These are phyloP conservation scores for Pseudocercospora cruenta DNA, from an alignment of 2,329 filamentous ascomycete species.

Conservation along the genomic window DNA sequence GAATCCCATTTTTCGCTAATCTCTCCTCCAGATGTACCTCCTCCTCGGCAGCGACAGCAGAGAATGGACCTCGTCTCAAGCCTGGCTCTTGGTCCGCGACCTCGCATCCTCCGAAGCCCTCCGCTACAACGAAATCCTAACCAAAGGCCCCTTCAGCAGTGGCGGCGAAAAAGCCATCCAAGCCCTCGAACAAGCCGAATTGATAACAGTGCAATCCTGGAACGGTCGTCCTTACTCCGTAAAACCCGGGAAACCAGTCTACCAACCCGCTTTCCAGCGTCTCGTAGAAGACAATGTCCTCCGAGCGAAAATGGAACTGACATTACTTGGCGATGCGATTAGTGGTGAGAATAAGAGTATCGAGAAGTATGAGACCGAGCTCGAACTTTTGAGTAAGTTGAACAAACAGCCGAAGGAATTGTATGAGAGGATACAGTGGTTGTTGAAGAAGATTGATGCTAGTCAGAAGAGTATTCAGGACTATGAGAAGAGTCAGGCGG, in stretches of 20 bases:
- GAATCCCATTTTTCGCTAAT: neutral
- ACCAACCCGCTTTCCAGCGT: slow-evolving; percentile 77
- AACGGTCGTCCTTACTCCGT: slow-evolving; percentile 79
- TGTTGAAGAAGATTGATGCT: slow-evolving; percentile 72
- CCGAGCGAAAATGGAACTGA: slow-evolving; percentile 68
- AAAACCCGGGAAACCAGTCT: slow-evolving; percentile 81
- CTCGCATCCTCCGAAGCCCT: slow-evolving; percentile 71
- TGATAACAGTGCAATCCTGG: slow-evolving; percentile 73
- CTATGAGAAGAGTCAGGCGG: slow-evolving; percentile 72
- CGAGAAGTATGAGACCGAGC: slow-evolving; percentile 77
- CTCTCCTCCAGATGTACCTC: slow-evolving; percentile 68
- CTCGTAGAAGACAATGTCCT: slow-evolving; percentile 74
- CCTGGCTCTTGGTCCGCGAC: slow-evolving; percentile 82
- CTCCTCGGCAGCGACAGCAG: slow-evolving; percentile 61
- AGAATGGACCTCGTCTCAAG: slow-evolving; percentile 81
- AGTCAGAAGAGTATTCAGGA: slow-evolving; percentile 74
- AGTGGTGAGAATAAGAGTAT: slow-evolving; percentile 75
- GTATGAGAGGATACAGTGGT: slow-evolving; percentile 67
- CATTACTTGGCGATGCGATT: slow-evolving; percentile 68
- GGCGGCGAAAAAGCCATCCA: slow-evolving; percentile 77
- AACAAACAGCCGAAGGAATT: slow-evolving; percentile 73
- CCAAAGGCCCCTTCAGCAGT: slow-evolving; percentile 71
- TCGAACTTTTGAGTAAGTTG: slow-evolving; percentile 70
- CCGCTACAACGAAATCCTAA: slow-evolving; percentile 82
- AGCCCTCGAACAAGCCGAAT: slow-evolving; percentile 79